phyloP scores from a whole-genome alignment of 2,329 filamentous ascomycete genomes.

The Fusarium nelsonii region DNA sequence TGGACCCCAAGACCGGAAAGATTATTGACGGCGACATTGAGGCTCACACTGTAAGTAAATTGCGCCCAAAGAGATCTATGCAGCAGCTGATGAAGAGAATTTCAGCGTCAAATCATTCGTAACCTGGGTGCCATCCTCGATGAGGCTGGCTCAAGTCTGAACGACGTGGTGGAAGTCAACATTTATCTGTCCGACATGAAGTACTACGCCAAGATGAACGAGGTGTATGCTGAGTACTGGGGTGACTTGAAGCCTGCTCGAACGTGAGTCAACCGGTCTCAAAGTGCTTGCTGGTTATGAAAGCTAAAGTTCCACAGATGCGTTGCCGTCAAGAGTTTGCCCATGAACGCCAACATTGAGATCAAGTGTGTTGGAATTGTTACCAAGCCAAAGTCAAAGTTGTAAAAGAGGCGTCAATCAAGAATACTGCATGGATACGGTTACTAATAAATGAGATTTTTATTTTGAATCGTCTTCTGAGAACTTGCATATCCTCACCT shows the following conservation, averaged over 20 bases:
- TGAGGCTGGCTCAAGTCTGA: conserved; percentile 73
- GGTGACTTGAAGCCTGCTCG: conserved; percentile 58
- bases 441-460: no score
- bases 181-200: conserved; percentile 80
- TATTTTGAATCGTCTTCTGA: no score
- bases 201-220: conserved; percentile 80
- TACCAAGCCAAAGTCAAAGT: conserved; percentile 38
- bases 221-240: conserved; percentile 77
- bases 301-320: conserved; percentile 40
- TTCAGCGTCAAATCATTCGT: conserved; percentile 70
- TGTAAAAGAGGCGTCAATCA: not conserved
- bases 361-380: conserved; percentile 49
- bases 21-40: conserved; percentile 74
- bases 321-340: conserved; percentile 50
- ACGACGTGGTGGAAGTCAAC: conserved; percentile 76
- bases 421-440: not conserved
- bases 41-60: conserved; percentile 65
- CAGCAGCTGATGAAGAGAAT: not conserved
- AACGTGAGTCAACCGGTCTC: conserved; percentile 43
- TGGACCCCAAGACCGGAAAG: conserved; percentile 66
- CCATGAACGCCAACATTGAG: conserved; percentile 49
- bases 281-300: fast-evolving
- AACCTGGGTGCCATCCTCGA: conserved; percentile 77
- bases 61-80: not conserved
- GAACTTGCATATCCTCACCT: no score